These are phyloP conservation scores for Plantago ovata DNA, from an alignment of 257 asterid genomes.

Conservation along the genomic window DNA sequence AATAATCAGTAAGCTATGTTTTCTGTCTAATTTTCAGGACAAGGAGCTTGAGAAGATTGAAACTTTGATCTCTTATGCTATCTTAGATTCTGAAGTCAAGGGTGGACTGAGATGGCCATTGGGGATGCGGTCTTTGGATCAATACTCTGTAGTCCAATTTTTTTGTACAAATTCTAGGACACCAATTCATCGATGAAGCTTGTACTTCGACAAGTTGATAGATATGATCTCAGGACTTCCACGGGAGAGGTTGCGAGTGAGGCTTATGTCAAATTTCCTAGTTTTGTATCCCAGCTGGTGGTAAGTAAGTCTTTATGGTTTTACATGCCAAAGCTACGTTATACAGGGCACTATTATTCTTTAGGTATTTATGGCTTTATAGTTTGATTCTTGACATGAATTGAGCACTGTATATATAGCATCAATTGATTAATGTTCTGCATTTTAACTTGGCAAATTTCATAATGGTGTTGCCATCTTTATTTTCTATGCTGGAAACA, in stretches of 20 bases:
- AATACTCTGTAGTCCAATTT: conserved; percentile 32
- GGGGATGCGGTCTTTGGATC: conserved; percentile 37
- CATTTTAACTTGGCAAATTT: background rate
- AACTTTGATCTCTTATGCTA: too few species aligned
- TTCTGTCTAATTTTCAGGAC: too few species aligned
- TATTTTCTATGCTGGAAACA: background rate
- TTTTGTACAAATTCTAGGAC: conserved; percentile 40
- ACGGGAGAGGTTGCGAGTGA: conserved; percentile 45
- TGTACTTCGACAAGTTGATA: conserved; percentile 41
- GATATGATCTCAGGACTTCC: conserved; percentile 45
- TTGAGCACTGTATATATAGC: too few species aligned
- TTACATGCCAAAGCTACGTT: too few species aligned
- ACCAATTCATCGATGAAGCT: conserved; percentile 38
- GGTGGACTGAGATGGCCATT: conserved; percentile 38
- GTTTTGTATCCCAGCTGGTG: conserved; percentile 26
- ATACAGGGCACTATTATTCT: too few species aligned
- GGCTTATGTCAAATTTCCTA: conserved; percentile 35
- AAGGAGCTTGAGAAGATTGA: too few species aligned
- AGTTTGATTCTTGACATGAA: too few species aligned
- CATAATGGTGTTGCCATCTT: background rate
- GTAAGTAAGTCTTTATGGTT: conserved; percentile 35
- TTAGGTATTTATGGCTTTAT: too few species aligned
- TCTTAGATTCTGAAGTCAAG: background rate
- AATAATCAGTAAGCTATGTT: background rate
- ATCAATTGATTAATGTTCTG: background rate